These are phyloP conservation scores for Pleurotus tuoliensis DNA, from an alignment of 768 basidiomycete species.

Conservation along the genomic window DNA sequence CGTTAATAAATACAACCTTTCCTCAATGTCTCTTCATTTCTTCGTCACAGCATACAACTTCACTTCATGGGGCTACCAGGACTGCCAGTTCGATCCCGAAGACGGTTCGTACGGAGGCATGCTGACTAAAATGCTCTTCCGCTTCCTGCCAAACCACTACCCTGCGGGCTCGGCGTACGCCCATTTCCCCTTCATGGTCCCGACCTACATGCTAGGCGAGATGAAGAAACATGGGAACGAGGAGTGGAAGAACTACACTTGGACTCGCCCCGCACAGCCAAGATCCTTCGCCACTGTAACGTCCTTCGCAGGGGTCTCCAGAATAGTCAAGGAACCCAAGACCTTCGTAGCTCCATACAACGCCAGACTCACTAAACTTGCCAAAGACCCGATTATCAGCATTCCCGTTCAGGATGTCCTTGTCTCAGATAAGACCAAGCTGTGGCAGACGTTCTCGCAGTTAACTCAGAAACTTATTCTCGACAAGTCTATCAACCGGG, in stretches of 20 bases:
- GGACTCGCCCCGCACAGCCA: conserved; percentile 44
- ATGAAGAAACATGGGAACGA: conserved; percentile 28
- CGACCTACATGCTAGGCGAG: conserved; percentile 38
- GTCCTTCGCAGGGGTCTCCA: conserved; percentile 28
- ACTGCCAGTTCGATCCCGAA: conserved; percentile 56
- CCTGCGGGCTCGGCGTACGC: conserved; percentile 62
- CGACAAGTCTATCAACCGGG: conserved; percentile 28
- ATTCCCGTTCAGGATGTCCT: conserved; percentile 17
- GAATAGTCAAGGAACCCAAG: conserved; percentile 25
- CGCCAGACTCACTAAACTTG: conserved; percentile 26
- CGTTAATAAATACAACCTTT: conserved; percentile 18
- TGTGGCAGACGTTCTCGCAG: conserved; percentile 27
- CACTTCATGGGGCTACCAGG: conserved; percentile 76
- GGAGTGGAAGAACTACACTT: conserved; percentile 46
- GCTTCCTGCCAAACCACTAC: conserved; percentile 67
- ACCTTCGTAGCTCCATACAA: conserved; percentile 31
- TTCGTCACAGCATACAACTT: conserved; percentile 55
- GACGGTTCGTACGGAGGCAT: conserved; percentile 78
- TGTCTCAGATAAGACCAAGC: conserved; percentile 12
- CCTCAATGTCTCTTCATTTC: too few species aligned
- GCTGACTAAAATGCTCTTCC: conserved; percentile 69
- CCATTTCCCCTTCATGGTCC: conserved; percentile 79
- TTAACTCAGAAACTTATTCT: conserved; percentile 30
- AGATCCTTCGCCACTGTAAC: conserved; percentile 23
- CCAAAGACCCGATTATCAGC: conserved; percentile 10